Evolutionary conservation across 805 yeast genomes (phyloP).

Genomic region (Lachancea thermotolerans): DNA sequence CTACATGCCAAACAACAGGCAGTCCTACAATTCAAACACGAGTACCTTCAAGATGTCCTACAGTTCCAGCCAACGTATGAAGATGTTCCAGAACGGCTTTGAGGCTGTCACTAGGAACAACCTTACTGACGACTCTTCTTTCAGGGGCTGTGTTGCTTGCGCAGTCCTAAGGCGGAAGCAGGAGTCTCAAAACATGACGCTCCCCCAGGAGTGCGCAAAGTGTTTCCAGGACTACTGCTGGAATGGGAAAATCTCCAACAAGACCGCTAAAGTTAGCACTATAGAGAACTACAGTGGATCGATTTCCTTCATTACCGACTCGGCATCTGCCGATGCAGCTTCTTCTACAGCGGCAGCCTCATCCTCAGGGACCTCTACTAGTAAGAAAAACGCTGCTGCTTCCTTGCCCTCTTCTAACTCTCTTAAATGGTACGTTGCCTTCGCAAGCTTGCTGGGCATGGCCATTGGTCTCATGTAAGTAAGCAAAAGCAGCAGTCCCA

Average conservation of each 20-base stretch:
- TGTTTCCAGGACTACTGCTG: slow-evolving; percentile 71
- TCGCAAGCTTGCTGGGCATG: slow-evolving; percentile 1
- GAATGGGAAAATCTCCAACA: slow-evolving; percentile 42
- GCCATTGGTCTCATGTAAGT: slow-evolving; percentile 1
- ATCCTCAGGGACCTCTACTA: slow-evolving; percentile 3
- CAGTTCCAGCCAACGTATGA: slow-evolving; percentile 46
- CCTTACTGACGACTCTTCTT: slow-evolving; percentile 59
- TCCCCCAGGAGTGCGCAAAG: slow-evolving; percentile 59
- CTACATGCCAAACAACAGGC: slow-evolving; percentile 71
- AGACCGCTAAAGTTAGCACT: slow-evolving; percentile 24
- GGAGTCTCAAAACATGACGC: slow-evolving; percentile 56
- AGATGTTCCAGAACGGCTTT: slow-evolving; percentile 67
- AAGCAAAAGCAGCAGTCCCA: not conserved
- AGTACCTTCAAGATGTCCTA: slow-evolving; percentile 67
- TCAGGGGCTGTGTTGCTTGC: slow-evolving; percentile 74
- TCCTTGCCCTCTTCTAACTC: not conserved
- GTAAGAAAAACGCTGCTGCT: slow-evolving; percentile 2
- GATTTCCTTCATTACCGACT: slow-evolving; percentile 7
- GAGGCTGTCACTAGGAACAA: slow-evolving; percentile 64
- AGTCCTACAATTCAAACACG: slow-evolving; percentile 58
- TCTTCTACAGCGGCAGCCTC: slow-evolving; percentile 8
- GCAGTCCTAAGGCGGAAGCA: slow-evolving; percentile 74
- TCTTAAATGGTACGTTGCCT: slow-evolving; percentile 1
- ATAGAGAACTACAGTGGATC: slow-evolving; percentile 13
- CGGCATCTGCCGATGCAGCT: slow-evolving; percentile 3